Evolutionary conservation across 2,329 filamentous ascomycete species (phyloP).

Genomic region (Cadophora luteo-olivacea): DNA sequence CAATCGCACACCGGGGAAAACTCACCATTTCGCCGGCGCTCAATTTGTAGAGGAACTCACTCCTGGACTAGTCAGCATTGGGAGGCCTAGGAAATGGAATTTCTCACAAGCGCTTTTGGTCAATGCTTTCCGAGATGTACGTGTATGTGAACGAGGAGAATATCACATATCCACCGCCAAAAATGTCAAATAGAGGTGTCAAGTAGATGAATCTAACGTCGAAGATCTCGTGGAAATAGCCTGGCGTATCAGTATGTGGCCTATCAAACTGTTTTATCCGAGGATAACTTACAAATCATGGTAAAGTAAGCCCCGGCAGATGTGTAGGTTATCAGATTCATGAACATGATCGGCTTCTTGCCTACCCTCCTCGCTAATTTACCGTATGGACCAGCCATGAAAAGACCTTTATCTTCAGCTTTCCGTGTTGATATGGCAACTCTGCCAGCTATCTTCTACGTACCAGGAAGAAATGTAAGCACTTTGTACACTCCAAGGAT

Average conservation of each 20-base stretch:
- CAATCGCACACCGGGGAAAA: not conserved
- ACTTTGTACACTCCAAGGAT: slow-evolving; percentile 29
- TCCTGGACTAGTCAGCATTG: slow-evolving; percentile 17
- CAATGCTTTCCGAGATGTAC: slow-evolving; percentile 27
- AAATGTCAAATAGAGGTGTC: slow-evolving; percentile 27
- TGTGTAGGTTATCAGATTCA: slow-evolving; percentile 24
- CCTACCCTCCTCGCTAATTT: slow-evolving; percentile 24
- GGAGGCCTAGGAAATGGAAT: not conserved
- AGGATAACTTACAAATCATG: slow-evolving; percentile 24
- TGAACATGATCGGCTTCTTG: slow-evolving; percentile 27
- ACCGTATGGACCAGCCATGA: slow-evolving; percentile 30
- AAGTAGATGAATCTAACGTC: slow-evolving; percentile 33
- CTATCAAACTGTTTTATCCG: too few species aligned
- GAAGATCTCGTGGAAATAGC: slow-evolving; percentile 28
- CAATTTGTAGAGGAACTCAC: slow-evolving; percentile 27
- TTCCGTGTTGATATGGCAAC: too few species aligned
- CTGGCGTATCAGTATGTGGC: not conserved
- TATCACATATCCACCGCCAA: slow-evolving; percentile 29
- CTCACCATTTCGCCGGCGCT: slow-evolving; percentile 22
- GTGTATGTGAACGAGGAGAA: slow-evolving; percentile 26
- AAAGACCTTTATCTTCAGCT: slow-evolving; percentile 23
- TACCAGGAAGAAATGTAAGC: slow-evolving; percentile 27
- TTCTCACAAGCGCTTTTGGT: slow-evolving; percentile 26
- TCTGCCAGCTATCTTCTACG: not conserved
- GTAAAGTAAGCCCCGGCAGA: slow-evolving; percentile 22